These are phyloP conservation scores for Geotrichum reessii DNA, from an alignment of 1,139 yeast genomes.

Conservation along the genomic window DNA sequence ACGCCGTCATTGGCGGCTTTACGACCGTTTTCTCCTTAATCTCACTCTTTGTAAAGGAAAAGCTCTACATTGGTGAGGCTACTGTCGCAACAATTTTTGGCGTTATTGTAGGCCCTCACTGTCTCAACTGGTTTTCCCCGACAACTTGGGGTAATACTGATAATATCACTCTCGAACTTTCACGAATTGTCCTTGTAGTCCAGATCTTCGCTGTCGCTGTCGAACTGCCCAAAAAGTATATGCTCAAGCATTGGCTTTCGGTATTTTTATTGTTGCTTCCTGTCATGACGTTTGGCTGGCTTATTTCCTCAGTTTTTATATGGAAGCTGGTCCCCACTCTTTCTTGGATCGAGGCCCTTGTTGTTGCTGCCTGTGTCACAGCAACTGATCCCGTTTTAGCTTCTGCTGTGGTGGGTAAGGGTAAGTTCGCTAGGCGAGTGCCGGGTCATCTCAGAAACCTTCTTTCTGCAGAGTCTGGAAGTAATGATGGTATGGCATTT, in stretches of 20 bases:
- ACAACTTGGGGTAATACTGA: constrained; percentile 87
- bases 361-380: constrained; percentile 88
- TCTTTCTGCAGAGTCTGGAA: constrained; percentile 89
- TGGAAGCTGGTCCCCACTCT: constrained; percentile 85
- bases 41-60: constrained; percentile 88
- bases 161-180: constrained; percentile 77
- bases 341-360: constrained; percentile 66
- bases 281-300: constrained; percentile 93
- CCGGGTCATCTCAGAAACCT: constrained; percentile 94
- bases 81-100: constrained; percentile 91
- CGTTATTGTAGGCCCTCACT: constrained; percentile 87
- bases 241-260: constrained; percentile 85
- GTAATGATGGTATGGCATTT: constrained; percentile 98
- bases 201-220: constrained; percentile 98
- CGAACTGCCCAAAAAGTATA: constrained; percentile 87
- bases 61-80: constrained; percentile 89
- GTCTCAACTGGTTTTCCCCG: constrained; percentile 85
- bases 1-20: constrained; percentile 89
- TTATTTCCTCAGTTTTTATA: constrained; percentile 75
- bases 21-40: constrained; percentile 79
- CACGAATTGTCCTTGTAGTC: constrained; percentile 80
- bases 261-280: constrained; percentile 76
- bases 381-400: constrained; percentile 98
- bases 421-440: constrained; percentile 92
- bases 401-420: constrained; percentile 96